Evolutionary conservation across 2,329 filamentous ascomycete genomes (phyloP).

Genomic region (Aspergillus oerlinghausenensis): DNA sequence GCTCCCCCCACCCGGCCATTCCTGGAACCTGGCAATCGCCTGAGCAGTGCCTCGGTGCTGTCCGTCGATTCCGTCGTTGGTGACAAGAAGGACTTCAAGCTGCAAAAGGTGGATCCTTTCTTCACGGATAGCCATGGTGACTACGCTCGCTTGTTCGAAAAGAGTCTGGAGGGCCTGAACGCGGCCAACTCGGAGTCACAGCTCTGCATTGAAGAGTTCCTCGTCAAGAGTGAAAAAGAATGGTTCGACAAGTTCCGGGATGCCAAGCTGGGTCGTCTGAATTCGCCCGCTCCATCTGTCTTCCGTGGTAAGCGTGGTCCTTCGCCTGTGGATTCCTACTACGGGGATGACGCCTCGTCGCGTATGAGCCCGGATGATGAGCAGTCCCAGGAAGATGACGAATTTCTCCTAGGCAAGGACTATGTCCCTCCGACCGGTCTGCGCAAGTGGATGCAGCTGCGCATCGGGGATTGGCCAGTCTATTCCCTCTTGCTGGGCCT

Average conservation of each 20-base stretch:
- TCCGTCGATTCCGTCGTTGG: conserved; percentile 55
- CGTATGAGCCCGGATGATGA: conserved; percentile 25
- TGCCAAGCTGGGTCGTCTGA: conserved; percentile 51
- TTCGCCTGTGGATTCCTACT: conserved; percentile 38
- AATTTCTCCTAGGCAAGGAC: conserved; percentile 53
- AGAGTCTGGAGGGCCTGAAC: conserved; percentile 50
- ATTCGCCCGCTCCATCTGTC: conserved; percentile 31
- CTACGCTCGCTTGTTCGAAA: conserved; percentile 55
- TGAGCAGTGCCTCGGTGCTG: conserved; percentile 42
- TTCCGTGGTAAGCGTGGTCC: conserved; percentile 23
- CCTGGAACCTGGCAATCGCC: not conserved
- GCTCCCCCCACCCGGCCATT: not conserved
- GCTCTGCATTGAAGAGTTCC: conserved; percentile 60
- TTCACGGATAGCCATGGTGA: conserved; percentile 61
- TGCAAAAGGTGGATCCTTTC: conserved; percentile 62
- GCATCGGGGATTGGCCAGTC: conserved; percentile 58
- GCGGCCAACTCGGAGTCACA: conserved; percentile 53
- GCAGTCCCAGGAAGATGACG: conserved; percentile 41
- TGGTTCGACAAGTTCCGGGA: conserved; percentile 58
- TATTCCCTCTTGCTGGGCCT: conserved; percentile 59
- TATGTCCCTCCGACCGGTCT: conserved; percentile 54
- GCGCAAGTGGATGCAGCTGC: conserved; percentile 50
- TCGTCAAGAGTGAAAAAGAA: conserved; percentile 62
- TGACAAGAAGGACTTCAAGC: conserved; percentile 55
- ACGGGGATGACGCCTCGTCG: conserved; percentile 30